Evolutionary conservation across 108 stramenopile species (phyloP), one percentile per base, ranked within the genome.

Genomic region (Halocafeteria seosinensis): DNA sequence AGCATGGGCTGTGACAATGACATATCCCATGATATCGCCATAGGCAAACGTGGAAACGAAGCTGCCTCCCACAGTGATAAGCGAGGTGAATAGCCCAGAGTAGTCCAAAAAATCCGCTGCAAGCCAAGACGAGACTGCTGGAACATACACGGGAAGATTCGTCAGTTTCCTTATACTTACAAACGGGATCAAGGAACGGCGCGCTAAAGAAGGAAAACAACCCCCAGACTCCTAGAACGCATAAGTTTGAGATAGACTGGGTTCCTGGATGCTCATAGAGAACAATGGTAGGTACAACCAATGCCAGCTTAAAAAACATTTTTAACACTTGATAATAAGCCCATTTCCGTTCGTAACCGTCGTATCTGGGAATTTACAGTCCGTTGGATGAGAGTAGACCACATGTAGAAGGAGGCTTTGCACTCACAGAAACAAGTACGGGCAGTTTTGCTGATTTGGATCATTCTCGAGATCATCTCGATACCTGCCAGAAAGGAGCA

Each of bases 11-110:
- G 36, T 35, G 57, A 35, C 36, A 35, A 59, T 59, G 57, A 59
- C 21, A 35, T 35, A 35, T 33, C 57, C 57, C 57, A 59, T 59
- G 57, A 59, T 59, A n/a, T n/a, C n/a, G n/a, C n/a, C n/a, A n/a
- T n/a, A n/a, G n/a, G n/a, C n/a, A n/a, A n/a, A n/a, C n/a, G n/a
- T n/a, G n/a, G n/a, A n/a, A n/a, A n/a, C n/a, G n/a, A n/a, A n/a
- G n/a, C n/a, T n/a, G n/a, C n/a, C n/a, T n/a, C n/a, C n/a, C n/a
- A n/a, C n/a, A n/a, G n/a, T n/a, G n/a, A n/a, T n/a, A n/a, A n/a
- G n/a, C n/a, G n/a, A n/a, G n/a, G n/a, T n/a, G n/a, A n/a, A n/a
- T n/a, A n/a, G n/a, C n/a, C n/a, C n/a, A n/a, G n/a, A n/a, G n/a
- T n/a, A n/a, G n/a, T n/a, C n/a, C n/a, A n/a, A n/a, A n/a, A n/a